Conservation (phyloP, 352 stramenopile species). For the Phytopythium helicoides region DNA sequence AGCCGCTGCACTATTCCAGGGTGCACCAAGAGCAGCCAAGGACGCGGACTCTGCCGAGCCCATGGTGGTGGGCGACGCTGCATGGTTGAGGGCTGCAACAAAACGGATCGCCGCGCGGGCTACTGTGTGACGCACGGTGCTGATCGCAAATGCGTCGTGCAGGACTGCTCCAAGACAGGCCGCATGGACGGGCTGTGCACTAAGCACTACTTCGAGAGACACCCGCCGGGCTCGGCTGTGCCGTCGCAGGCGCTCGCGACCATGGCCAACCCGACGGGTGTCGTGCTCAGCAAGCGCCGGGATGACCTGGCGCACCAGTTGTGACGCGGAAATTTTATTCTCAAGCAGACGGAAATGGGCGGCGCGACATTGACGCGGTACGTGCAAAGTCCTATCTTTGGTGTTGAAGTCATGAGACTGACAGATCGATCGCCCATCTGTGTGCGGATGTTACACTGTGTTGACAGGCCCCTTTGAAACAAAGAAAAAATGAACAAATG, state of each 20-base stretch:
- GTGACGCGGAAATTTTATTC: constrained; percentile 8
- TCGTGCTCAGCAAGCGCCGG: constrained; percentile 1
- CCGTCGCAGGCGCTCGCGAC: not conserved
- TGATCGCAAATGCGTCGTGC: constrained; percentile 78
- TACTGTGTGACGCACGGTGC: constrained; percentile 83
- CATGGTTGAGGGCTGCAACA: constrained; percentile 84
- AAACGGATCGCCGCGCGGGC: constrained; percentile 71
- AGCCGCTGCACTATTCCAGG: constrained; percentile 76
- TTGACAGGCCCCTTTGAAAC: too few relatives aligned
- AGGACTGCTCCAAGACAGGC: constrained; percentile 80
- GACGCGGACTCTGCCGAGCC: constrained; percentile 74
- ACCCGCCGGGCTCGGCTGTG: constrained; percentile 30
- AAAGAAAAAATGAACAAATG: too few relatives aligned
- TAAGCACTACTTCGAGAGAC: constrained; percentile 83
- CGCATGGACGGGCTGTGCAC: constrained; percentile 82
- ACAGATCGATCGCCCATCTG: too few relatives aligned
- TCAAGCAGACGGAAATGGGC: constrained; percentile 6
- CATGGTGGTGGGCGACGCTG: constrained; percentile 82
- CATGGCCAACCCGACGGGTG: constrained; percentile 7
- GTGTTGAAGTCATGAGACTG: too few relatives aligned
- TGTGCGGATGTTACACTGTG: too few relatives aligned
- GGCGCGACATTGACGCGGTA: not conserved
- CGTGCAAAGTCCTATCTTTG: too few relatives aligned
- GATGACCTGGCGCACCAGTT: too few relatives aligned
- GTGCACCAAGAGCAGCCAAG: constrained; percentile 87